Percentiles rank a stretch among this genome's conserved stretches.
Evolutionary conservation across 1,284 basidiomycete genomes (phyloP).

Genomic region (Rhodotorula sp.): DNA sequence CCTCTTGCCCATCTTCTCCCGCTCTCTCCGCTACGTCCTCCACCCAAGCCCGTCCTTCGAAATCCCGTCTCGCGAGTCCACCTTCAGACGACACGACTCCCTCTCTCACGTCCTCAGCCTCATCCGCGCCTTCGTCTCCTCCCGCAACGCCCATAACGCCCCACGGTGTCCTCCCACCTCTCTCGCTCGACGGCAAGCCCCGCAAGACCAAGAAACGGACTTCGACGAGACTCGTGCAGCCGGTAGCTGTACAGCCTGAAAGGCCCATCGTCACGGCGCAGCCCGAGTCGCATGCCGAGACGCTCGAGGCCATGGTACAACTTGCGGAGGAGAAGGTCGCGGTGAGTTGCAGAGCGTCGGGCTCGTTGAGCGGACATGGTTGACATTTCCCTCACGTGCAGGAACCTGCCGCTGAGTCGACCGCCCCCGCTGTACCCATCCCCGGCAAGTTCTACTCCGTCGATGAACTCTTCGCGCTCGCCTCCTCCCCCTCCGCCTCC

Average conservation of each 20-base stretch:
- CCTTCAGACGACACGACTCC: slow-evolving; percentile 14
- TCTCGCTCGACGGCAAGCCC: slow-evolving; percentile 7
- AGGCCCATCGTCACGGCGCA: background rate
- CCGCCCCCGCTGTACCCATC: background rate
- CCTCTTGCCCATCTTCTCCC: slow-evolving; percentile 11
- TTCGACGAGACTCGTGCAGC: background rate
- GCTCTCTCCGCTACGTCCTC: slow-evolving; percentile 1
- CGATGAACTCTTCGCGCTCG: slow-evolving; percentile 30
- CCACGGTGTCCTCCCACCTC: background rate
- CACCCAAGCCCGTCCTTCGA: background rate
- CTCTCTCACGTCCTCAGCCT: slow-evolving; percentile 24
- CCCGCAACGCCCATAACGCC: slow-evolving; percentile 12
- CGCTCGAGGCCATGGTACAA: too few species aligned
- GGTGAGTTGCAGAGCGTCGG: too few species aligned
- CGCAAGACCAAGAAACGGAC: slow-evolving; percentile 6
- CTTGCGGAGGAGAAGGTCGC: too few species aligned
- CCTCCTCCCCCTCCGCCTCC: background rate
- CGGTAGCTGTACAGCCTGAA: background rate
- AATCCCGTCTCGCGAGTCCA: slow-evolving; percentile 2
- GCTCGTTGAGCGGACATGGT: too few species aligned
- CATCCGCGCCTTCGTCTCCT: slow-evolving; percentile 8
- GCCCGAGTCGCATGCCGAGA: background rate
- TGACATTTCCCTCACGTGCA: background rate
- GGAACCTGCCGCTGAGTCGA: too few species aligned
- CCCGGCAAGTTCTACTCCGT: slow-evolving; percentile 24